These are phyloP conservation scores for Platanus orientalis DNA, from an alignment of 164 flowering plant species.

Conservation along the genomic window DNA sequence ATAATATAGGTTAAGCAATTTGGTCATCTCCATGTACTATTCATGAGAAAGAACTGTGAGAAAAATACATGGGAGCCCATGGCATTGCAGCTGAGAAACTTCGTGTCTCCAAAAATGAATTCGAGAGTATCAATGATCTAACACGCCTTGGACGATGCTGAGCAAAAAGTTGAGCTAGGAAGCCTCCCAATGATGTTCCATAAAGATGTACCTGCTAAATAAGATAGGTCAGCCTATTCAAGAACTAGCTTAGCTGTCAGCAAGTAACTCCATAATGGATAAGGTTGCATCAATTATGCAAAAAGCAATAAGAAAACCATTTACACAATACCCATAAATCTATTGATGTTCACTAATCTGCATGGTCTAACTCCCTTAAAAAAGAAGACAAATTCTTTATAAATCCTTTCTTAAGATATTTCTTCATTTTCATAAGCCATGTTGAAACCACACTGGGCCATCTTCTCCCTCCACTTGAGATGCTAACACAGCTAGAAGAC, in stretches of 20 bases:
- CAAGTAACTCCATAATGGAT: not conserved
- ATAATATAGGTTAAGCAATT: not conserved
- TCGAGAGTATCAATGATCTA: slow-evolving; percentile 80
- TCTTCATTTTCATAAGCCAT: too few relatives aligned
- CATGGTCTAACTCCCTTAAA: not conserved
- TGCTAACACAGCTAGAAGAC: too few relatives aligned
- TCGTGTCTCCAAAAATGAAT: slow-evolving; percentile 80
- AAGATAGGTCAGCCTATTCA: slow-evolving; percentile 16
- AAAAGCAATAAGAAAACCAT: not conserved
- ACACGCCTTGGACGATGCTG: slow-evolving; percentile 98
- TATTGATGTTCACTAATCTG: not conserved
- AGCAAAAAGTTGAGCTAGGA: slow-evolving; percentile 96
- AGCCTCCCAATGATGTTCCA: slow-evolving; percentile 98
- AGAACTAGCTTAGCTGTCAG: not conserved
- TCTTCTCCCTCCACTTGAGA: too few relatives aligned
- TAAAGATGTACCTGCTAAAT: slow-evolving; percentile 79
- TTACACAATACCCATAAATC: not conserved
- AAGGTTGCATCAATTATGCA: not conserved
- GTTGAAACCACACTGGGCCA: too few relatives aligned
- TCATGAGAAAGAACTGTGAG: not conserved
- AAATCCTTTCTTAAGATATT: not conserved
- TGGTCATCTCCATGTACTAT: not conserved
- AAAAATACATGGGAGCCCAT: slow-evolving; percentile 89
- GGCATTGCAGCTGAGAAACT: slow-evolving; percentile 90
- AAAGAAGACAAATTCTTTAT: not conserved